Percentiles rank a stretch among this genome's conserved stretches.
Conservation (phyloP, 208 protist genomes). For the Angomonas deanei region DNA sequence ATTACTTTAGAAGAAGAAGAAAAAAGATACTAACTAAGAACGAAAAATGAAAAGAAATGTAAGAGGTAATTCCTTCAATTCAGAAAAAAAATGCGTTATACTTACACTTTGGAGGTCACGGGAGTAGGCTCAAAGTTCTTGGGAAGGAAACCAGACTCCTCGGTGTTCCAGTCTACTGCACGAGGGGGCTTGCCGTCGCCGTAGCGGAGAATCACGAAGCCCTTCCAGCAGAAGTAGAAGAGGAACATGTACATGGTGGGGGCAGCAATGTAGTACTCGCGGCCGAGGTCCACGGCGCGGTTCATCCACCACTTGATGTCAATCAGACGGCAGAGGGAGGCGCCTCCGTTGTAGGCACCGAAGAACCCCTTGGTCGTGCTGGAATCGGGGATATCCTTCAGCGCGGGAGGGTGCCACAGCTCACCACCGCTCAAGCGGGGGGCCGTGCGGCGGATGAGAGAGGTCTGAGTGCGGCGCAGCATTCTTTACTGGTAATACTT, state of each 20-base stretch:
- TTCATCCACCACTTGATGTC: slow-evolving; percentile 92
- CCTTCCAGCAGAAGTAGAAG: slow-evolving; percentile 86
- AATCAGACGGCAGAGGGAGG: slow-evolving; percentile 58
- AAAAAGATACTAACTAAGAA: neutral
- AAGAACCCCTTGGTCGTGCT: slow-evolving; percentile 71
- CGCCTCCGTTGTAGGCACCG: slow-evolving; percentile 62
- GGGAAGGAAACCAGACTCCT: slow-evolving; percentile 78
- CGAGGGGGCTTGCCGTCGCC: slow-evolving; percentile 81
- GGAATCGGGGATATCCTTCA: slow-evolving; percentile 66
- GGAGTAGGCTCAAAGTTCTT: slow-evolving; percentile 63
- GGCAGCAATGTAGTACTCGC: slow-evolving; percentile 83
- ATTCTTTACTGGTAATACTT: slow-evolving; percentile 19
- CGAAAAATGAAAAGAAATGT: slow-evolving; percentile 12
- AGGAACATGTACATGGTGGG: slow-evolving; percentile 77
- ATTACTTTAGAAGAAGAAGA: too few relatives aligned
- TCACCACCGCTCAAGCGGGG: slow-evolving; percentile 71
- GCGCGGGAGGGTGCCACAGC: slow-evolving; percentile 75
- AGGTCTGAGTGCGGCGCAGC: slow-evolving; percentile 71
- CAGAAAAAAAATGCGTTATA: neutral
- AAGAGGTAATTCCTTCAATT: neutral
- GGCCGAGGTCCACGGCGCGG: slow-evolving; percentile 74
- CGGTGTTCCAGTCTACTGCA: slow-evolving; percentile 84
- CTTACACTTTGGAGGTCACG: slow-evolving; percentile 51
- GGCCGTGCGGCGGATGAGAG: slow-evolving; percentile 67
- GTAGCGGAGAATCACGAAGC: slow-evolving; percentile 65